phyloP scores from a whole-genome alignment of 73 alveolate species.

The Paraurostyla sp. region DNA sequence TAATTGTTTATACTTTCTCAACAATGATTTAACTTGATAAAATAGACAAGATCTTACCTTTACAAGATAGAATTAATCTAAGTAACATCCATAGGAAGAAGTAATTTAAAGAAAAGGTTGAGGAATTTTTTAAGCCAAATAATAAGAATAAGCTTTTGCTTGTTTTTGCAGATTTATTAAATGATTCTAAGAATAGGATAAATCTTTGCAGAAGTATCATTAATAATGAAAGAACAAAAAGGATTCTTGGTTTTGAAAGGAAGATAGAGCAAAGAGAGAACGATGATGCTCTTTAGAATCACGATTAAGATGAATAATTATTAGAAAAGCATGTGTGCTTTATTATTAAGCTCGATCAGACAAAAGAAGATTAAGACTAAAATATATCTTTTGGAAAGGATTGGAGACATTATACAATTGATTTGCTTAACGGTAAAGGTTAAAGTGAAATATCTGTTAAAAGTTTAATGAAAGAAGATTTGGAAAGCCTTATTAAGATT shows the following conservation, averaged over 20 bases:
- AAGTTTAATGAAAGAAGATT: background rate
- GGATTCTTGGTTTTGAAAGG: background rate
- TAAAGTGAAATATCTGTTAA: background rate
- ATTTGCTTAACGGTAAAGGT: conserved; percentile 38
- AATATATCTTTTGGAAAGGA: conserved; percentile 21
- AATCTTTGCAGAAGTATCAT: conserved; percentile 46
- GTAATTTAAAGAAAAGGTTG: background rate
- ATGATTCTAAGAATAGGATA: conserved; percentile 1
- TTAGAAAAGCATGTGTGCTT: background rate
- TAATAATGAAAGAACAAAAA: conserved; percentile 28
- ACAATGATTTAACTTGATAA: background rate
- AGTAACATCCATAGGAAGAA: conserved; percentile 29
- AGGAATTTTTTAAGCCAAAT: background rate
- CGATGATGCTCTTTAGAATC: too few species aligned
- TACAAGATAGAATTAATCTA: background rate
- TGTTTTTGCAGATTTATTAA: conserved; percentile 19
- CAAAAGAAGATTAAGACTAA: background rate
- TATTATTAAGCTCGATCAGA: background rate
- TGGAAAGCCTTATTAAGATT: background rate
- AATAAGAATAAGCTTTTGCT: conserved; percentile 5
- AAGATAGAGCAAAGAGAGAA: too few species aligned
- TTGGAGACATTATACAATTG: conserved; percentile 47
- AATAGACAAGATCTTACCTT: background rate
- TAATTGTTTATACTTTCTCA: conserved; percentile 17
- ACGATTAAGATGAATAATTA: background rate